Percentiles rank a stretch among this genome's conserved stretches.
Evolutionary conservation across 768 basidiomycete species (phyloP).

Genomic region (Polyporus arcularius): DNA sequence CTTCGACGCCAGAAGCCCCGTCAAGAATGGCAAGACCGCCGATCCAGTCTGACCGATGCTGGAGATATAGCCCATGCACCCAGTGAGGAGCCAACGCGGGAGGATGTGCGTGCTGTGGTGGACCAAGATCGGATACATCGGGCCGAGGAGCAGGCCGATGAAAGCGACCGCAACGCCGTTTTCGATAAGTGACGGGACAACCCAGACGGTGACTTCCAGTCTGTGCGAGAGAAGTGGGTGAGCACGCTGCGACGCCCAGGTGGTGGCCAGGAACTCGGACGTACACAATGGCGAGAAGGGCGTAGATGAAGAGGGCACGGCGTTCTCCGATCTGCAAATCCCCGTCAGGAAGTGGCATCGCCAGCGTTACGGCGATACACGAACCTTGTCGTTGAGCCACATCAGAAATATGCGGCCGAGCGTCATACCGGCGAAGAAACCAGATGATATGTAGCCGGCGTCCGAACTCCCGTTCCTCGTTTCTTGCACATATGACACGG

Average conservation of each 20-base stretch:
- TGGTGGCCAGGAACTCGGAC: background rate
- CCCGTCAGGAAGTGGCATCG: background rate
- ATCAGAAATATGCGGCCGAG: constrained; percentile 24
- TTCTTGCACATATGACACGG: constrained; percentile 44
- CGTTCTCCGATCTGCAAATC: constrained; percentile 28
- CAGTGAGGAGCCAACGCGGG: constrained; percentile 68
- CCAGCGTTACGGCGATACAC: too few species aligned
- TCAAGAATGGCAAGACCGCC: constrained; percentile 72
- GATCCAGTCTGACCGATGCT: constrained; percentile 66
- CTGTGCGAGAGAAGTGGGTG: background rate
- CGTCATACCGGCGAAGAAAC: constrained; percentile 40
- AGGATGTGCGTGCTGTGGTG: constrained; percentile 68
- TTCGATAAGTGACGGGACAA: constrained; percentile 49
- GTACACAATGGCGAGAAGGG: constrained; percentile 28
- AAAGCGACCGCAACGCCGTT: constrained; percentile 47
- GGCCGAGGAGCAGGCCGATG: constrained; percentile 45
- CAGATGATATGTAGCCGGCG: constrained; percentile 44
- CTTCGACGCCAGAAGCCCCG: constrained; percentile 64
- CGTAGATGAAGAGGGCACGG: constrained; percentile 28
- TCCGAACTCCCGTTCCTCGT: constrained; percentile 37
- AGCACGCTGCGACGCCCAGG: background rate
- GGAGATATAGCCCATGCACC: constrained; percentile 44
- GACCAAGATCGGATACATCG: constrained; percentile 61
- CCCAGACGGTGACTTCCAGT: constrained; percentile 45
- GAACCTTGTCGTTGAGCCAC: constrained; percentile 25